A percentile compares a stretch with the other conserved stretches of the same genome.
Evolutionary conservation across 164 flowering plant genomes (phyloP).

Genomic region (Saururus chinensis): DNA sequence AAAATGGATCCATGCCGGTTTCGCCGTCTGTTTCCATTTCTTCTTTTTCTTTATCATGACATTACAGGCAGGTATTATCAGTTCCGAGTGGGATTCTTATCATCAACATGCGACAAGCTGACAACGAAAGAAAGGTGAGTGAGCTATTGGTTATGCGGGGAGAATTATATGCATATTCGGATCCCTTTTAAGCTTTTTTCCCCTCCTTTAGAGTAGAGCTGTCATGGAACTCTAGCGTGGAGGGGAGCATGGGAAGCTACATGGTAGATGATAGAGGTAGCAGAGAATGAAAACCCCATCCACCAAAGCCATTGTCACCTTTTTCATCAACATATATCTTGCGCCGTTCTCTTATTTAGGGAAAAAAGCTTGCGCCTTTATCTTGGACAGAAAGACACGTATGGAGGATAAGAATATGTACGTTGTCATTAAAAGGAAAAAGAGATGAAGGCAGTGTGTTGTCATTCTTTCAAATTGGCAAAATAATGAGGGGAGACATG

Average conservation of each 20-base stretch:
- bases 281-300: neutral
- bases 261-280: no score
- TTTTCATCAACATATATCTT: no score
- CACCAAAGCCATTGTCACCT: neutral
- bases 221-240: neutral
- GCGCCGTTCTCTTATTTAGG: no score
- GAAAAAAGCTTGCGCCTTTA: no score
- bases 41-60: constrained; percentile 2
- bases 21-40: constrained; percentile 1
- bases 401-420: no score
- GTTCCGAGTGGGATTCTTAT: constrained; percentile 40
- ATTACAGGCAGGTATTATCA: constrained; percentile 8
- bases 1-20: no score
- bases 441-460: no score
- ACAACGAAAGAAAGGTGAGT: constrained; percentile 19
- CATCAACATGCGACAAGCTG: constrained; percentile 27
- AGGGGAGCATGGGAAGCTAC: neutral
- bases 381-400: no score
- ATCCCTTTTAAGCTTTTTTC: neutral
- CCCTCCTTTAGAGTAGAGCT: neutral
- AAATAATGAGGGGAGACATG: no score
- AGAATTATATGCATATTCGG: neutral
- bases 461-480: no score
- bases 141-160: neutral
- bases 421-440: no score